Base-by-base conservation (phyloP, 345 rosid genomes). In the Salix dunnii region DNA sequence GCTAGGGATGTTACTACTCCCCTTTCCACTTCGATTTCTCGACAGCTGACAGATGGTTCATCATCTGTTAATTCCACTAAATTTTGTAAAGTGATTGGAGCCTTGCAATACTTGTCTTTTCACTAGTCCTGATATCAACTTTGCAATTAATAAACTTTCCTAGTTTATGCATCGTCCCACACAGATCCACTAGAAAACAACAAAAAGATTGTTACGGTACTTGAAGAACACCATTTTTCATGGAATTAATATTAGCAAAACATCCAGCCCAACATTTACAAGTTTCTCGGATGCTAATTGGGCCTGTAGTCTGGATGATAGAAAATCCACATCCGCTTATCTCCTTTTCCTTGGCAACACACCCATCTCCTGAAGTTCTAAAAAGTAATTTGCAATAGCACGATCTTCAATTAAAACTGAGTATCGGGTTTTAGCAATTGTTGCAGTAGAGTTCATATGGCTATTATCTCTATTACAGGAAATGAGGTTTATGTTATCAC, bases 401-500 rank as follows among this genome's bases (percentile, higher is more conserved):
- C 0, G 48, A 1, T 67, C 48, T 1, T 67, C 70, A 3, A 36
- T 8, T 8, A 27, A 21, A 21, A 48, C 2, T 3, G 27, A 67
- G 13, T 67, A 67, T 67, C 18, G 70, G 14, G 2, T 48, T 0
- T 11, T 36, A 1, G 28, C 18, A 33, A 9, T 0, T 0, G 68
- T 4, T 28, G 12, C 43, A 4, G 16, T 12, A 14, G 42, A 67
- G n/a, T 6, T 0, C 1, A 2, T 21, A 0, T 67, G 28, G 28
- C 5, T 67, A 0, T 6, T 17, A 7, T 21, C 28, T 0, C 1
- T 36, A 1, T 5, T 67, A 2, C 2, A 33, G 1, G 48, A 67
- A 33, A 1, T 67, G 27, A 38, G n/a, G 0, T 36, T 17, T 7
- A 17, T 0, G 0, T 0, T 67, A 3, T 0, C 16, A 20, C 12